A percentile compares a stretch with the other conserved stretches of the same genome.
Evolutionary conservation across 257 asterid species (phyloP).

Genomic region (Primulina eburnea): DNA sequence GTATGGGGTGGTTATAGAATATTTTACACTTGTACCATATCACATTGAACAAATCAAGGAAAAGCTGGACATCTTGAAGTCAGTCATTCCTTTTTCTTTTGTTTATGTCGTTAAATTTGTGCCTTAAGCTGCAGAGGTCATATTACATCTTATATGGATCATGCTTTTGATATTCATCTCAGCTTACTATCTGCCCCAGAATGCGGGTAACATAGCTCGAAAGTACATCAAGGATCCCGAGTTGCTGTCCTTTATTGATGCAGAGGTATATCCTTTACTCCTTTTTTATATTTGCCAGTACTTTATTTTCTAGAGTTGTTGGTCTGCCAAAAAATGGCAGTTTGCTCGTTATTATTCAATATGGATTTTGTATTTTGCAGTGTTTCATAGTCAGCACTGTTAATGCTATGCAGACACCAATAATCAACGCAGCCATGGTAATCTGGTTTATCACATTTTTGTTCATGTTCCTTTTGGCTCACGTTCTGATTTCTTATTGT

Average conservation of each 20-base stretch:
- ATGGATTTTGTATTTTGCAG: slow-evolving; percentile 38
- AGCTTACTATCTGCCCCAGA: slow-evolving; percentile 96
- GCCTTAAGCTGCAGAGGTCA: slow-evolving; percentile 4
- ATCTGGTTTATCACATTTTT: slow-evolving; percentile 21
- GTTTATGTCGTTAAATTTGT: neutral
- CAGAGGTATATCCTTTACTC: slow-evolving; percentile 58
- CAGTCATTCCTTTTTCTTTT: neutral
- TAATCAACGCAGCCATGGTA: slow-evolving; percentile 99
- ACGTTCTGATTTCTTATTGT: slow-evolving; percentile 3
- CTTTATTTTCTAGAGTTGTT: slow-evolving; percentile 6
- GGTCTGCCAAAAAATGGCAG: neutral
- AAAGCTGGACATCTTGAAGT: neutral
- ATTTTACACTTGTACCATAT: no score
- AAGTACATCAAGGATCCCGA: slow-evolving; percentile 77
- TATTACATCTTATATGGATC: slow-evolving; percentile 20
- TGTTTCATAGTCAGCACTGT: slow-evolving; percentile 99
- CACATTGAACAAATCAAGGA: no score
- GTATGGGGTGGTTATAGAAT: no score
- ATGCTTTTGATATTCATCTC: slow-evolving; percentile 38
- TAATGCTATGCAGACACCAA: slow-evolving; percentile 86
- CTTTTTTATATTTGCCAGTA: slow-evolving; percentile 6
- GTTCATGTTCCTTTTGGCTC: slow-evolving; percentile 11
- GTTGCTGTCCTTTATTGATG: slow-evolving; percentile 86
- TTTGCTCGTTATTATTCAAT: slow-evolving; percentile 9
- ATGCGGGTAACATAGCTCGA: slow-evolving; percentile 91